Evolutionary conservation across 2,329 filamentous ascomycete genomes (phyloP).

Genomic region (Trichoderma polysporum): DNA sequence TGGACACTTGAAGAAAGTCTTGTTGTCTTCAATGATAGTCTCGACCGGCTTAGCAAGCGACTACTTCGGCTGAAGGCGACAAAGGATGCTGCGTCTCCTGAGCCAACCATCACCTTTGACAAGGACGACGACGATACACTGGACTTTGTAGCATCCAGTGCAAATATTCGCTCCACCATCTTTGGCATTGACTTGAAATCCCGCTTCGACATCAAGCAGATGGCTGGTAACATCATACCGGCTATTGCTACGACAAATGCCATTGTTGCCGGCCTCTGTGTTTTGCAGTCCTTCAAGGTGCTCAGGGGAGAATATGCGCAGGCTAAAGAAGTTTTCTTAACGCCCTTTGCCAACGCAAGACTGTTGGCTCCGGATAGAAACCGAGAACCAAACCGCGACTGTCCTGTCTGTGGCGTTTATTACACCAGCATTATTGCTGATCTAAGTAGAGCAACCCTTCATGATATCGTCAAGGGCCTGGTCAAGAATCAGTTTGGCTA

Average conservation of each 20-base stretch:
- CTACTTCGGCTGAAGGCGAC: conserved; percentile 61
- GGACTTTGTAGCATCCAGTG: conserved; percentile 88
- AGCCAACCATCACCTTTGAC: conserved; percentile 80
- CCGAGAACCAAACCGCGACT: conserved; percentile 72
- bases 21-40: conserved; percentile 79
- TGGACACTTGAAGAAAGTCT: conserved; percentile 88
- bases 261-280: conserved; percentile 89
- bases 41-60: conserved; percentile 73
- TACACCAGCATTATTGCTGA: conserved; percentile 69
- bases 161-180: conserved; percentile 84
- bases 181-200: conserved; percentile 88
- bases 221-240: conserved; percentile 98
- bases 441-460: conserved; percentile 68
- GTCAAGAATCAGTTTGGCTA: conserved; percentile 72
- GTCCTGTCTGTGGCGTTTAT: conserved; percentile 77
- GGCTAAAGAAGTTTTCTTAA: conserved; percentile 82
- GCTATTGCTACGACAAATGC: conserved; percentile 98
- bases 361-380: conserved; percentile 58
- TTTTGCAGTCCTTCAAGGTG: conserved; percentile 90
- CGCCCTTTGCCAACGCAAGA: conserved; percentile 60
- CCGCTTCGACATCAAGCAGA: conserved; percentile 96
- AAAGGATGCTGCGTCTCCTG: conserved; percentile 48
- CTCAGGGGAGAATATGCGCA: conserved; percentile 68
- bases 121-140: conserved; percentile 95
- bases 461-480: conserved; percentile 74